Evolutionary conservation across 768 basidiomycete species (phyloP).

Genomic region (Pholiota conissans): DNA sequence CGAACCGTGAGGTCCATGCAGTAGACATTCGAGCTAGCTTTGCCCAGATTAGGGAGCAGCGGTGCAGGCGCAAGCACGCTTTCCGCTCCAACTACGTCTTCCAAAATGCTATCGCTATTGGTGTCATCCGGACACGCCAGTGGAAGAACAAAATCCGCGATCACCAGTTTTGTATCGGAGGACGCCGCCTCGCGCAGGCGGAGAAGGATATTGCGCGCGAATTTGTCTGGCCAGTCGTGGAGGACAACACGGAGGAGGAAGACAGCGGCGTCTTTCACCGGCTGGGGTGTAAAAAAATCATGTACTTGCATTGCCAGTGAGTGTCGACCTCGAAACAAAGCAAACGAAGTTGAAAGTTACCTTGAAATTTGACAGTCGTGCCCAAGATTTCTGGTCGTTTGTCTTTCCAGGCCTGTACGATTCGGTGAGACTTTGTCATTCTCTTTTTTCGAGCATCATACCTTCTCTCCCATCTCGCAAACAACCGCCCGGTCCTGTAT

Average conservation of each 20-base stretch:
- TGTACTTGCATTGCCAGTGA: constrained; percentile 43
- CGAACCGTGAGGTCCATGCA: constrained; percentile 70
- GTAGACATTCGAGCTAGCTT: constrained; percentile 68
- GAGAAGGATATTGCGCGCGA: constrained; percentile 45
- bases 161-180: constrained; percentile 58
- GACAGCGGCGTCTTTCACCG: constrained; percentile 51
- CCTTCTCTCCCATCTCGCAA: constrained; percentile 52
- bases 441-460: too few species aligned
- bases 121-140: constrained; percentile 62
- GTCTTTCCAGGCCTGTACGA: constrained; percentile 51
- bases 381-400: constrained; percentile 60
- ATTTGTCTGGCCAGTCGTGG: constrained; percentile 78
- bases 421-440: too few species aligned
- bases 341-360: constrained; percentile 22
- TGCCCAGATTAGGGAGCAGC: constrained; percentile 72
- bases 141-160: constrained; percentile 73
- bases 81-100: constrained; percentile 51
- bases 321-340: background rate
- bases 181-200: constrained; percentile 46
- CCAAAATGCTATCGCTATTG: constrained; percentile 25
- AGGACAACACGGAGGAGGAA: constrained; percentile 71
- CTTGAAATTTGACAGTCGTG: constrained; percentile 53
- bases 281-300: constrained; percentile 76
- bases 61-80: constrained; percentile 56
- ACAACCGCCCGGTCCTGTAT: constrained; percentile 67